These are phyloP conservation scores for Fusarium pseudonygamai DNA, from an alignment of 2,329 filamentous ascomycete genomes.

Conservation along the genomic window DNA sequence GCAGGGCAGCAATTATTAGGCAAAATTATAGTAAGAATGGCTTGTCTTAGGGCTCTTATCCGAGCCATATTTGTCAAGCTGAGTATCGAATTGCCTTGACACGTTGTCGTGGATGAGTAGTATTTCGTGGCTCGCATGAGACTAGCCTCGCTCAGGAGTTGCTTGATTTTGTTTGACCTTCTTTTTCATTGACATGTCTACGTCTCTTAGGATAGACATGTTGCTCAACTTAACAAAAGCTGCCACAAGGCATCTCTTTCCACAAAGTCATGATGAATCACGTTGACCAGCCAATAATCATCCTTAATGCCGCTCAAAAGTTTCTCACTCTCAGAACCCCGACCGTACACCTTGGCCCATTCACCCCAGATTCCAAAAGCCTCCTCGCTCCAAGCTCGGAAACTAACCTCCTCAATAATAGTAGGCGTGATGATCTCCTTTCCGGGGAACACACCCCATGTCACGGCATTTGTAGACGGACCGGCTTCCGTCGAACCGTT, in stretches of 20 bases:
- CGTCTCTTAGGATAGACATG: background rate
- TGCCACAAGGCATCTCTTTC: conserved; percentile 78
- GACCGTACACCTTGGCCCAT: conserved; percentile 90
- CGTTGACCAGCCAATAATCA: conserved; percentile 89
- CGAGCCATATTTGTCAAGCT: background rate
- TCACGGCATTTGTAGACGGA: conserved; percentile 87
- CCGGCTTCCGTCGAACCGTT: conserved; percentile 44
- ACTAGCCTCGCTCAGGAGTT: background rate
- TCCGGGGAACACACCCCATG: conserved; percentile 93
- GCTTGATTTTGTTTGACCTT: conserved; percentile 7
- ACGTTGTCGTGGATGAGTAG: background rate
- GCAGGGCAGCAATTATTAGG: background rate
- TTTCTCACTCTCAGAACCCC: conserved; percentile 74
- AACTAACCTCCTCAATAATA: conserved; percentile 95
- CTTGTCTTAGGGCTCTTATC: background rate
- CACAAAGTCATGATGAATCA: conserved; percentile 83
- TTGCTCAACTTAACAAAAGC: conserved; percentile 59
- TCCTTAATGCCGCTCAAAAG: conserved; percentile 73
- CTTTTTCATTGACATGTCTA: conserved; percentile 45
- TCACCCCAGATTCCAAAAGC: conserved; percentile 95
- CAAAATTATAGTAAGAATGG: background rate
- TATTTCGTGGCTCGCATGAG: background rate
- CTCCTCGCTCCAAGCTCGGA: conserved; percentile 93
- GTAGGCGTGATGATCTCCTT: conserved; percentile 97
- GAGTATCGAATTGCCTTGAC: background rate